Base-by-base conservation (phyloP, 169 alveolate genomes). In the Sarcocystis neurona region DNA sequence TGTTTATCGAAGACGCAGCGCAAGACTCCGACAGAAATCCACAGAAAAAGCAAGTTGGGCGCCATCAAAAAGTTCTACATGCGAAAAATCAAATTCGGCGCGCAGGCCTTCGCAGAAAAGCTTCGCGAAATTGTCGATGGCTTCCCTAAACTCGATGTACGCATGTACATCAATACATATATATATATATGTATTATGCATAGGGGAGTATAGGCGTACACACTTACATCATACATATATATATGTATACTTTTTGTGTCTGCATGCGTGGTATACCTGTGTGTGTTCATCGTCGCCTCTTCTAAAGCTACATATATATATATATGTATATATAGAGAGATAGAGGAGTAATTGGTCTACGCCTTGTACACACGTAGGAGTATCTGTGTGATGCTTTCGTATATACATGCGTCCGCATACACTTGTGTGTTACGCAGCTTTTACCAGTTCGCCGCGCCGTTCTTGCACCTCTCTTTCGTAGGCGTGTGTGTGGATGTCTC, bases 21-120 rank as follows among this genome's bases (percentile, higher is more conserved):
- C 47, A 98, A 98, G 96, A 99, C 99, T 0, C 99, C 99, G 5
- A 99, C 99, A 20, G 99, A 97, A 70, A 98, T 98, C 18, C 99
- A 98, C 92, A 99, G 98, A 53, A 99, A 98, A 47, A 98, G 97
- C 95, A 98, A 98, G 94, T 98, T 99, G 50, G 94, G 98, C n/a
- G 94, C 99, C 43, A 99, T 99, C 63, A 93, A 99, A 75, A 98
- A 96, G 93, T 99, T 99, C 95, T 99, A 99, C 91, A 98, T 99
- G 99, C 97, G 99, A 80, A 99, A 99, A 94, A 99, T 98, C 58
- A 97, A 98, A 93, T 98, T 96, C 92, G 97, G 99, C 84, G 98
- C 98, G 93, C 98, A 97, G 88, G 94, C 98, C 43, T 97, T 97
- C 74, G 94, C 92, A 44, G 99, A 99, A 87, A 98, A 99, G 90